Evolutionary conservation across 1,139 yeast genomes (phyloP), one percentile per base, ranked within the genome.

Genomic region (Debaryomyces sp.): DNA sequence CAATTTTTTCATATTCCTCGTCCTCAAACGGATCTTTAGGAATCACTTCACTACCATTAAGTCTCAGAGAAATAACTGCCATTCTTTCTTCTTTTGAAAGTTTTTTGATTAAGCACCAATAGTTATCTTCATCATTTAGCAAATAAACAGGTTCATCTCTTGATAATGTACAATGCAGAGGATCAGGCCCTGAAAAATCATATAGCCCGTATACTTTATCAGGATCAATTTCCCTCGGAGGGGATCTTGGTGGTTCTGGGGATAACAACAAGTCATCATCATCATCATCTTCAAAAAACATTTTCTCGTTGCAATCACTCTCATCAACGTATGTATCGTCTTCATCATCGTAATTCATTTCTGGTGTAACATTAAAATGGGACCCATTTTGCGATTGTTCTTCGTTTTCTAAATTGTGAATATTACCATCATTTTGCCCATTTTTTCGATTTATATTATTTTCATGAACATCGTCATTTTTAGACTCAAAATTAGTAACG

Each of bases 61-160:
- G 26, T 47, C 42, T 48, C 22, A 15, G 42, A 29, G 40, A 21
- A 24, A 15, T 4, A 23, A 8, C 39, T 34, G 54, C 54, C 3
- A 59, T 55, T n/a, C 75, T 57, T 53, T 76, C 80, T 15, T 59
- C 58, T 48, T 68, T 71, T 43, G 78, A 75, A 49, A 85, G 75
- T 56, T 89, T 83, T 51, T 85, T 79, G 26, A 94, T 92, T 12
- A 92, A 72, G 99, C 99, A 94, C 99, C 99, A 94, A 70, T 94
- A 94, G 51, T 90, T 82, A 66, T 94, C 97, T 50, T 88, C 85
- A 62, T 94, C 99, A 61, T 91, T 92, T 33, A 94, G 70, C 32
- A 94, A 71, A 43, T 81, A 75, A 53, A 95, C 94, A 1, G 96
- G 85, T 60, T 91, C 97, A 59, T 95, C 95, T 58, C 90, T 82